Conservation (phyloP, 2,329 filamentous ascomycete species). For the Epichloe scottii region DNA sequence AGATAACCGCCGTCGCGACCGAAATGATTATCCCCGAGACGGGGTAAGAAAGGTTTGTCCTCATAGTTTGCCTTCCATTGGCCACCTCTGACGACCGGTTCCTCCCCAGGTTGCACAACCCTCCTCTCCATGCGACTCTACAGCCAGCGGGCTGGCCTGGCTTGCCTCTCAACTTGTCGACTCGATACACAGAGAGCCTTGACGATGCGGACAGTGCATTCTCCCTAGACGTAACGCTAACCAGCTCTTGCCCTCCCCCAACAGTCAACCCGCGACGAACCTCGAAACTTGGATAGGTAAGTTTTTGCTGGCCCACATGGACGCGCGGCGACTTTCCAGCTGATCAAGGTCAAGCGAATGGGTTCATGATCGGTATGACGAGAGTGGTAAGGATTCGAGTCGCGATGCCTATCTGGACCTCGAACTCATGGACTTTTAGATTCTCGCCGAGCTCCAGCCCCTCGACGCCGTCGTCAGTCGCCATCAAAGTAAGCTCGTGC, state of each 20-base stretch:
- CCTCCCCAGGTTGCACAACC: slow-evolving; percentile 21
- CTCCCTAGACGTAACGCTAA: slow-evolving; percentile 22
- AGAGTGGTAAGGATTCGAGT: slow-evolving; percentile 40
- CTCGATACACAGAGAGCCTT: slow-evolving; percentile 17
- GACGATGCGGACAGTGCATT: slow-evolving; percentile 16
- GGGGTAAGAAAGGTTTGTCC: slow-evolving; percentile 72
- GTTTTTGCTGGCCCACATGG: slow-evolving; percentile 14
- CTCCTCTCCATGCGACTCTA: slow-evolving; percentile 16
- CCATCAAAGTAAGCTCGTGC: slow-evolving; percentile 24
- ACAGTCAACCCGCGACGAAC: slow-evolving; percentile 50
- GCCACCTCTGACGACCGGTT: slow-evolving; percentile 1
- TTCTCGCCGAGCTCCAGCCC: slow-evolving; percentile 28
- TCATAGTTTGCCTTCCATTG: slow-evolving; percentile 9
- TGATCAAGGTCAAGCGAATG: slow-evolving; percentile 51
- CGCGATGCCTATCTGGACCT: not conserved
- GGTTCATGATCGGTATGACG: slow-evolving; percentile 86
- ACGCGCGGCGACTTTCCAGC: slow-evolving; percentile 13
- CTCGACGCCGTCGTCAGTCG: slow-evolving; percentile 30
- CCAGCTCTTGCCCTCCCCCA: slow-evolving; percentile 23
- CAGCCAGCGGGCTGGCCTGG: slow-evolving; percentile 17
- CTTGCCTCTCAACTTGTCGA: slow-evolving; percentile 17
- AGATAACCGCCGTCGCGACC: slow-evolving; percentile 21
- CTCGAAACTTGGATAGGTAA: slow-evolving; percentile 59
- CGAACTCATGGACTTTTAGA: slow-evolving; percentile 18
- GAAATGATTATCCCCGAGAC: slow-evolving; percentile 54